These are phyloP conservation scores for Coprinellus micaceus DNA, from an alignment of 768 basidiomycete genomes.

Conservation along the genomic window DNA sequence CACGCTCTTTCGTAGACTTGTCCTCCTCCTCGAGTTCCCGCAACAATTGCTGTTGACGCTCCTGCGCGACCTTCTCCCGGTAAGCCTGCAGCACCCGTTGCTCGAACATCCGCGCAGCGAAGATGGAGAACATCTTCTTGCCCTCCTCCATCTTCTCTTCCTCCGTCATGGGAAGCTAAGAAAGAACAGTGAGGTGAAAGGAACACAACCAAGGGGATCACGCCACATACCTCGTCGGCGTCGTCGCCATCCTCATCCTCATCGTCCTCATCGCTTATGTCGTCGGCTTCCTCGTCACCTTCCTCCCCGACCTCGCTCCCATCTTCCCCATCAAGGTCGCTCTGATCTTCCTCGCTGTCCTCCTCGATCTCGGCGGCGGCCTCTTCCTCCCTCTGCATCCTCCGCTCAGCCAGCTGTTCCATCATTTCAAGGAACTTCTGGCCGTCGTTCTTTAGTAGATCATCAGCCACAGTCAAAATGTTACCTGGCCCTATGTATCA, in stretches of 20 bases:
- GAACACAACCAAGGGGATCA: conserved; percentile 9
- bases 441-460: conserved; percentile 96
- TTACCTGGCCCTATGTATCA: conserved; percentile 68
- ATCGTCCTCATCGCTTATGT: conserved; percentile 60
- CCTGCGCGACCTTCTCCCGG: conserved; percentile 94
- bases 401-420: conserved; percentile 94
- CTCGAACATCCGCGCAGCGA: conserved; percentile 99
- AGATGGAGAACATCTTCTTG: conserved; percentile 99
- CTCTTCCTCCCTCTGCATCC: conserved; percentile 86
- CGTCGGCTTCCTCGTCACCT: conserved; percentile 64
- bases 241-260: conserved; percentile 49
- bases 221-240: conserved; percentile 12
- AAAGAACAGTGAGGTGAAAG: conserved; percentile 2
- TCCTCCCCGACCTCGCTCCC: conserved; percentile 63
- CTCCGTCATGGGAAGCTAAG: conserved; percentile 62
- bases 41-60: conserved; percentile 88
- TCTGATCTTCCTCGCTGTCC: conserved; percentile 42
- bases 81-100: conserved; percentile 96
- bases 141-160: conserved; percentile 99
- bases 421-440: conserved; percentile 99
- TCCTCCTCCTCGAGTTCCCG: conserved; percentile 96
- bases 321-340: conserved; percentile 51
- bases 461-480: conserved; percentile 97
- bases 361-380: conserved; percentile 43
- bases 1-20: conserved; percentile 77